Base-by-base conservation (phyloP, 2,329 filamentous ascomycete genomes). In the Fusarium dimerum region DNA sequence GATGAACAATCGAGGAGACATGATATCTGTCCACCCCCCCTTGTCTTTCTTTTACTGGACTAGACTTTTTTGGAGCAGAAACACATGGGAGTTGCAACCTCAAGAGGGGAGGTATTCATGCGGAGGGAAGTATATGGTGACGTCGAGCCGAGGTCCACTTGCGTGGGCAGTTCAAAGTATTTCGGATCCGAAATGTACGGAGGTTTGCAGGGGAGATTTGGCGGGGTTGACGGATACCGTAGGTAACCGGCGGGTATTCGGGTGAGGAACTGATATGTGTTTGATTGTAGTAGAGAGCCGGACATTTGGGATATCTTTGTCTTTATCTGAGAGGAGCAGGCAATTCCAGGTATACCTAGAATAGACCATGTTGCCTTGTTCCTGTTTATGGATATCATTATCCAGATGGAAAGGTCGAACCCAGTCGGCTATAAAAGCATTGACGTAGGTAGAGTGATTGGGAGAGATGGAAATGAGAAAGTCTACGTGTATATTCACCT, bases 61-160 rank as follows among this genome's bases (percentile, higher is more conserved):
- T 26, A 26, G 20, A 26, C 20, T 26, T 26, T 26, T 26, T 26
- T 26, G 20, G 20, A 26, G 41, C 34, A 15, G 40, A 17, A 16
- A 38, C 36, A 26, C 57, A 59, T 59, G 52, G 56, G 60, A 62
- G 55, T 50, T 20, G 40, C 17, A 36, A 11, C 32, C 32, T 36
- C 36, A 55, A 39, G 45, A 52, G 52, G 26, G 49, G 45, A 26
- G 20, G 20, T 4, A 26, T 26, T 26, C 20, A 26, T 26, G 20
- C 20, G 20, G 20, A 26, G 20, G 20, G 20, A 43, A 43, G 52
- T 52, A 44, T 43, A 29, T 40, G 44, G 45, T 52, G 60, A 53
- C 45, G 48, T 60, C 47, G 59, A 61, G 54, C 63, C 63, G 63
- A 65, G 63, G 63, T 61, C 55, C 59, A 53, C 45, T 55, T 56